Evolutionary conservation across 2,329 filamentous ascomycete genomes (phyloP).

Genomic region (Chaetomium sp.): DNA sequence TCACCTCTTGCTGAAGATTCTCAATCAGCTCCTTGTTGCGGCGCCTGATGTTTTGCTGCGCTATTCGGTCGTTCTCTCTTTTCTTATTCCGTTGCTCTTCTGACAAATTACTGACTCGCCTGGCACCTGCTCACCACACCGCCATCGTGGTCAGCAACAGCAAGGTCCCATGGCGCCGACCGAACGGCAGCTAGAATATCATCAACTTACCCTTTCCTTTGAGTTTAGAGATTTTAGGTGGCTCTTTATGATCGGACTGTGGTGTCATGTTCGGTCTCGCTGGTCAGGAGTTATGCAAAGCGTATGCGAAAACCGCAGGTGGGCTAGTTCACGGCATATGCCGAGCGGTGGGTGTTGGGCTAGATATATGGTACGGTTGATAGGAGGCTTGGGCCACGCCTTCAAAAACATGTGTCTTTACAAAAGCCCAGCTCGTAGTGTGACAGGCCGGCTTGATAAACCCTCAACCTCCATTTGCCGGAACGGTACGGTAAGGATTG

Average conservation of each 20-base stretch:
- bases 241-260: slow-evolving; percentile 34
- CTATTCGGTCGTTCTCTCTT: slow-evolving; percentile 87
- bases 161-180: not conserved
- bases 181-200: not conserved
- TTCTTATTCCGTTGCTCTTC: slow-evolving; percentile 78
- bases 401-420: not conserved
- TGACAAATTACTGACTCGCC: slow-evolving; percentile 40
- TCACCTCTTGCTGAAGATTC: slow-evolving; percentile 71
- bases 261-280: slow-evolving; percentile 38
- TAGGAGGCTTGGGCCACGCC: not conserved
- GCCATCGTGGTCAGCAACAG: slow-evolving; percentile 7
- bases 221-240: slow-evolving; percentile 46
- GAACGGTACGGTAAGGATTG: slow-evolving; percentile 12
- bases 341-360: not conserved
- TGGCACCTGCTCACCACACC: slow-evolving; percentile 50
- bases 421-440: not conserved
- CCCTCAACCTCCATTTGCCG: not conserved
- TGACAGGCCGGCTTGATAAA: not conserved
- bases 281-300: not conserved
- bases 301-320: not conserved
- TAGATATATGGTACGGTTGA: not conserved
- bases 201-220: slow-evolving; percentile 44
- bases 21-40: slow-evolving; percentile 87
- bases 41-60: slow-evolving; percentile 83
- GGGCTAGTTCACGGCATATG: not conserved